Base-by-base conservation (phyloP, 2,329 filamentous ascomycete genomes). In the Monosporascus sp. region DNA sequence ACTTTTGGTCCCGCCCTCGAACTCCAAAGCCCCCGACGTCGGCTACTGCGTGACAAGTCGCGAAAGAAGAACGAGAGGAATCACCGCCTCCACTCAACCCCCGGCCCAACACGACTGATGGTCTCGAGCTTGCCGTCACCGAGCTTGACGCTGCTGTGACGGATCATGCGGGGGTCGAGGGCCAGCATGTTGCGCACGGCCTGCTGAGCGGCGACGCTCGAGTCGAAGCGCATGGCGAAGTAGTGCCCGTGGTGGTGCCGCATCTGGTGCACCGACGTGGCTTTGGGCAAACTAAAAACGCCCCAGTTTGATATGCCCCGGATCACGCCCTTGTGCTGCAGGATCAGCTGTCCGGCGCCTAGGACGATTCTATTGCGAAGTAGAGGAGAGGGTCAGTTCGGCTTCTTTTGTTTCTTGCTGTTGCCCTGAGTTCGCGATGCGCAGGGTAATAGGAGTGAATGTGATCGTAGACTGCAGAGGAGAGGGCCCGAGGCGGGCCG, bases 151-250 rank as follows among this genome's bases (percentile, higher is more conserved):
- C 93, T 85, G 26, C 85, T 86, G 64, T 92, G 87, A 55, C 91
- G 84, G 58, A 99, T 88, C 84, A 97, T 89, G 53, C 94, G 80
- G 41, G 94, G 93, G 74, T 99, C 94, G 61, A 96, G 78, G 49
- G 84, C 81, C 60, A 99, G 79, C 19, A 89, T 93, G 56, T 80
- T 80, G 57, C 87, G 81, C 41, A 99, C 81, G 44, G 85, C 78
- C 60, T 88, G 76, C 73, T 97, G 93, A 7, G 89, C 86, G 49
- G 77, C 72, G 7, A 85, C 75, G 55, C 86, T 88, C 53, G 87
- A 77, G 71, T 99, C 94, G 78, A 96, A 99, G 64, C 94, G 89
- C 88, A 99, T 89, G 67, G 96, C 88, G 73, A 99, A 99, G 80
- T 99, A 96, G 77, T 97, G 92, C 52, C 94, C 94, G 62, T 85